A percentile compares a stretch with the other conserved stretches of the same genome.
phyloP scores from a whole-genome alignment of 495 filamentous ascomycete genomes.

The Recurvomyces mirabilis region DNA sequence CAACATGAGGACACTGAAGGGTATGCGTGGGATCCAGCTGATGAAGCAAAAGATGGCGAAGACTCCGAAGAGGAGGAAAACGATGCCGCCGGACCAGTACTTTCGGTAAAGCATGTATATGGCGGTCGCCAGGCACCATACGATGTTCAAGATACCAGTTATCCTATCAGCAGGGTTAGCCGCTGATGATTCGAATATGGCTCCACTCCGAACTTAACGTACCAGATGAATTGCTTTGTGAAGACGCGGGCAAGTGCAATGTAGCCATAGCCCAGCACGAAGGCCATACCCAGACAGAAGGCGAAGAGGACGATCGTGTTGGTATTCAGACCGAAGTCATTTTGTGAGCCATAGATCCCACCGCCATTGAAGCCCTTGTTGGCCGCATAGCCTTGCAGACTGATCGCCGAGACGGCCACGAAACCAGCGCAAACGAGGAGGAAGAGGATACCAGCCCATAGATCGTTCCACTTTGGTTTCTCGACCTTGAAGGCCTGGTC shows the following conservation, averaged over 20 bases:
- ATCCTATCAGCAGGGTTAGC: too few species aligned
- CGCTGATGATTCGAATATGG: too few species aligned
- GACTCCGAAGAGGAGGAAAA: conserved; percentile 70
- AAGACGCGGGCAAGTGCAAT: conserved; percentile 66
- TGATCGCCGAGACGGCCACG: conserved; percentile 62
- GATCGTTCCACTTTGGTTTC: conserved; percentile 75
- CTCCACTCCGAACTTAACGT: too few species aligned
- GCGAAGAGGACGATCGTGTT: conserved; percentile 78
- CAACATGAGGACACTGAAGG: conserved; percentile 82
- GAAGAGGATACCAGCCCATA: conserved; percentile 77
- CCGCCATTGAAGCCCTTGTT: conserved; percentile 57
- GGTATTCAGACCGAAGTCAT: conserved; percentile 60
- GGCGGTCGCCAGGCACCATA: conserved; percentile 55
- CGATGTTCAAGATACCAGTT: conserved; percentile 59
- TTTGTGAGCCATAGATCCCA: conserved; percentile 57
- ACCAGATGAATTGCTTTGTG: conserved; percentile 47
- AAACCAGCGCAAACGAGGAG: conserved; percentile 65
- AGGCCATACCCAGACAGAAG: conserved; percentile 60
- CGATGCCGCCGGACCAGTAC: conserved; percentile 72
- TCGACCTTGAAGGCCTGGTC: conserved; percentile 70
- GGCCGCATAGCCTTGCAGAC: conserved; percentile 62
- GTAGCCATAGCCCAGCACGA: conserved; percentile 64
- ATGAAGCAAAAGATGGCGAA: conserved; percentile 72
- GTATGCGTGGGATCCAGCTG: conserved; percentile 77
- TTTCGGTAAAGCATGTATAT: conserved; percentile 54